Base-by-base conservation (phyloP, 108 stramenopile genomes). In the Pseudonitzschia multistriata region DNA sequence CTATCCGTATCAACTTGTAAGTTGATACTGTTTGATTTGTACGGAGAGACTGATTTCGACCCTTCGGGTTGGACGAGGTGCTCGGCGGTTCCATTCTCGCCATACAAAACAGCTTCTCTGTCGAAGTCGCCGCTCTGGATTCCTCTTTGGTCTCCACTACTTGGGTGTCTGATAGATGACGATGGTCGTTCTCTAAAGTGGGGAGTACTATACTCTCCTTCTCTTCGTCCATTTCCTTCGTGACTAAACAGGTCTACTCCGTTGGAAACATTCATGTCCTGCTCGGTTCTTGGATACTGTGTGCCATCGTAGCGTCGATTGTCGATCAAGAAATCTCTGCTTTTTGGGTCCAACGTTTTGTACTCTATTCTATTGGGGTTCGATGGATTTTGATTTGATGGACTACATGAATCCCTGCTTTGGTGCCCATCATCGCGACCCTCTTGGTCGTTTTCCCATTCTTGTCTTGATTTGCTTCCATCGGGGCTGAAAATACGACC, bases 221-320 rank as follows among this genome's bases (percentile, higher is more conserved):
- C 54, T 62, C 61, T 3, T 53, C 49, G 66, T 7, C 50, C 66
- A 30, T n/a, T 49, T 21, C 40, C 67, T 17, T 50, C 50, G 11
- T 52, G 30, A 0, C 15, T 52, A 59, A 75, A 75, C 17, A 75
- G 14, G 3, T 59, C 15, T 1, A 39, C 36, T 63, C 74, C 74
- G 40, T 55, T 67, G 3, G 29, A 40, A 28, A 53, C 47, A 24
- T 68, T 67, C 39, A 55, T 75, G 19, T 36, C 22, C 67, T 62
- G 61, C 22, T 31, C 45, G 27, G 48, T 42, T 62, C 61, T 35
- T 14, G 61, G 28, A 22, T 75, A 75, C 17, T 53, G 35, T 39
- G 74, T 75, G 5, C 74, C 74, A 61, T 75, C 74, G 62, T 52
- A 75, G n/a, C 53, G 67, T 28, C 35, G 57, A 25, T 61, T 27